These are phyloP conservation scores for Lolium perenne DNA, from an alignment of 176 grass and related monocot species.

Conservation along the genomic window DNA sequence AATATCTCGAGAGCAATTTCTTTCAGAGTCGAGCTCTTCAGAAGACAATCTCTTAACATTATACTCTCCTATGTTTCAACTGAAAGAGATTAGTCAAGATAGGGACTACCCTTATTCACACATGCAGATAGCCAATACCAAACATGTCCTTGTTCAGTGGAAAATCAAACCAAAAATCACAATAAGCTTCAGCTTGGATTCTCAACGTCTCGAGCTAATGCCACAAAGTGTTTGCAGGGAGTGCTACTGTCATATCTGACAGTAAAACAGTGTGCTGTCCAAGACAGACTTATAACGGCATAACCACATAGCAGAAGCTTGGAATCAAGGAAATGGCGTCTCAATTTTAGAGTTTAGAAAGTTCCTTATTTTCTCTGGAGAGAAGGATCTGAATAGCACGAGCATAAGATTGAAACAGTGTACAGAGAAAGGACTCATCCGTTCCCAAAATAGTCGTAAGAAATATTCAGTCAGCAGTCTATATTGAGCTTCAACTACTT, in stretches of 20 bases:
- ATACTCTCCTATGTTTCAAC: background rate
- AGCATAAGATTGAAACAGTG: background rate
- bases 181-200: slow-evolving; percentile 13
- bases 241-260: background rate
- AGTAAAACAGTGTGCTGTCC: background rate
- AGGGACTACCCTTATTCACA: background rate
- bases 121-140: slow-evolving; percentile 12
- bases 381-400: background rate
- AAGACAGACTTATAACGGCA: background rate
- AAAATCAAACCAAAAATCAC: slow-evolving; percentile 7
- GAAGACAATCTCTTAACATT: background rate
- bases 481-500: no score
- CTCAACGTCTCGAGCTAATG: background rate
- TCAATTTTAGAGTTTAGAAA: background rate
- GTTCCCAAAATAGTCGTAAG: no score
- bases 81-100: background rate
- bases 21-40: no score
- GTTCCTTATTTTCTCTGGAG: background rate
- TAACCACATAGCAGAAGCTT: background rate
- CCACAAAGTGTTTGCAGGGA: background rate
- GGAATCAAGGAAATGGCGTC: slow-evolving; percentile 20
- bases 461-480: no score
- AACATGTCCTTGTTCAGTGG: background rate
- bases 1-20: background rate
- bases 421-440: background rate